phyloP scores from a whole-genome alignment of 108 stramenopile species.

The Cylindrotheca fusiformis region DNA sequence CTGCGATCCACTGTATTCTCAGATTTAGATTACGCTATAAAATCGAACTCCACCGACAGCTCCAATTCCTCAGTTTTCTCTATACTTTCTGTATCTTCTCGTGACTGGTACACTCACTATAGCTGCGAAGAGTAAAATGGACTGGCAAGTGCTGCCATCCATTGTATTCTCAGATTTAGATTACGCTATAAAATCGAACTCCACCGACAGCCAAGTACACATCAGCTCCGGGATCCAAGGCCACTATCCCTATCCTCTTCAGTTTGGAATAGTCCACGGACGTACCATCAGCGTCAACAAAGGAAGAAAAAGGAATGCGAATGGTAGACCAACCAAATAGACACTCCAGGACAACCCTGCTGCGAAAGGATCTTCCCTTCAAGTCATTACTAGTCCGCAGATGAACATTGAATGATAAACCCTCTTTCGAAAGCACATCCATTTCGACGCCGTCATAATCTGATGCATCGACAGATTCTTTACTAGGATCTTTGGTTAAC shows the following conservation, averaged over 20 bases:
- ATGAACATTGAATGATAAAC: slow-evolving; percentile 3
- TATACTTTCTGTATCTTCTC: too few relatives aligned
- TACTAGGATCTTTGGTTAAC: slow-evolving; percentile 51
- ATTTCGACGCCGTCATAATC: slow-evolving; percentile 71
- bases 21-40: slow-evolving; percentile 30
- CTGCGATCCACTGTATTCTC: too few relatives aligned
- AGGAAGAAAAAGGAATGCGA: slow-evolving; percentile 8
- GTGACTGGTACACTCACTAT: too few relatives aligned
- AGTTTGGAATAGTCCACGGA: slow-evolving; percentile 32
- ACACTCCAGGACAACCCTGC: not conserved
- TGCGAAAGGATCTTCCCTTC: not conserved
- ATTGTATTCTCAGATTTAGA: too few relatives aligned
- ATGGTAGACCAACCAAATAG: slow-evolving; percentile 2
- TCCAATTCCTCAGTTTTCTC: too few relatives aligned
- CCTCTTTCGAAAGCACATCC: slow-evolving; percentile 50
- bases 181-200: slow-evolving; percentile 48
- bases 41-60: slow-evolving; percentile 51
- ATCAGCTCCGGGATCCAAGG: slow-evolving; percentile 51
- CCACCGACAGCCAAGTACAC: slow-evolving; percentile 47
- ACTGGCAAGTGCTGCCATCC: too few relatives aligned
- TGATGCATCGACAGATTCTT: slow-evolving; percentile 54
- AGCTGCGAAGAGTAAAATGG: too few relatives aligned
- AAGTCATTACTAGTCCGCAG: not conserved
- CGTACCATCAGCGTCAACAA: not conserved
- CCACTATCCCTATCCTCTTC: slow-evolving; percentile 56